phyloP scores from a whole-genome alignment of 768 basidiomycete species.

The Boletus subparvulus region DNA sequence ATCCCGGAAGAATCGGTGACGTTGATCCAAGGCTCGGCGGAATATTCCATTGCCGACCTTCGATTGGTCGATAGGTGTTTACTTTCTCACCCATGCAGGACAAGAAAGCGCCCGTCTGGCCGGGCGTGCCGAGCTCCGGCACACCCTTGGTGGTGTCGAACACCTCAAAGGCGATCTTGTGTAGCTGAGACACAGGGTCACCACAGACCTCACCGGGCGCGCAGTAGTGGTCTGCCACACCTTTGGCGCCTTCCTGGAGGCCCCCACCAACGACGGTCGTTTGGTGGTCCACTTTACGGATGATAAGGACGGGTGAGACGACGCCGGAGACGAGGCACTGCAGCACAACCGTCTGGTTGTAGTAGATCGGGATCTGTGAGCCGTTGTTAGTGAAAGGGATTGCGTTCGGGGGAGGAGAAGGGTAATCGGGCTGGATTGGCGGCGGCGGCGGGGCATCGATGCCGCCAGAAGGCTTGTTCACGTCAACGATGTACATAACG shows the following conservation, averaged over 20 bases:
- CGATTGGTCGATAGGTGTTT: conserved; percentile 83
- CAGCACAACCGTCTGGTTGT: conserved; percentile 94
- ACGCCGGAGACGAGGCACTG: conserved; percentile 94
- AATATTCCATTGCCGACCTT: conserved; percentile 76
- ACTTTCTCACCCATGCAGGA: conserved; percentile 94
- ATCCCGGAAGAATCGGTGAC: conserved; percentile 64
- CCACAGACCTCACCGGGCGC: conserved; percentile 84
- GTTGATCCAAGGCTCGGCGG: conserved; percentile 43
- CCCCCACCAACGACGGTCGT: conserved; percentile 89
- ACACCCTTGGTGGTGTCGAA: conserved; percentile 67
- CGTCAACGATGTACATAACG: conserved; percentile 96
- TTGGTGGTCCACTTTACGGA: conserved; percentile 90
- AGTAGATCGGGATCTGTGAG: conserved; percentile 87
- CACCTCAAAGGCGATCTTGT: conserved; percentile 94
- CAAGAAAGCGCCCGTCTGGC: conserved; percentile 77
- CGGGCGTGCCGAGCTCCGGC: conserved; percentile 77
- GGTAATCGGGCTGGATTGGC: conserved; percentile 85
- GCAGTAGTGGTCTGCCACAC: conserved; percentile 81
- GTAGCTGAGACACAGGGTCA: conserved; percentile 92
- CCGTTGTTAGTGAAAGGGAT: conserved; percentile 83
- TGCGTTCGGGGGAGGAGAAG: conserved; percentile 87
- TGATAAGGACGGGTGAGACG: conserved; percentile 89
- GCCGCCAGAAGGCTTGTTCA: conserved; percentile 76
- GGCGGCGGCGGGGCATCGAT: conserved; percentile 78
- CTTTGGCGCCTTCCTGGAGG: conserved; percentile 84